These are phyloP conservation scores for Thermothielavioides terrestris DNA, from an alignment of 495 filamentous ascomycete species.

Conservation along the genomic window DNA sequence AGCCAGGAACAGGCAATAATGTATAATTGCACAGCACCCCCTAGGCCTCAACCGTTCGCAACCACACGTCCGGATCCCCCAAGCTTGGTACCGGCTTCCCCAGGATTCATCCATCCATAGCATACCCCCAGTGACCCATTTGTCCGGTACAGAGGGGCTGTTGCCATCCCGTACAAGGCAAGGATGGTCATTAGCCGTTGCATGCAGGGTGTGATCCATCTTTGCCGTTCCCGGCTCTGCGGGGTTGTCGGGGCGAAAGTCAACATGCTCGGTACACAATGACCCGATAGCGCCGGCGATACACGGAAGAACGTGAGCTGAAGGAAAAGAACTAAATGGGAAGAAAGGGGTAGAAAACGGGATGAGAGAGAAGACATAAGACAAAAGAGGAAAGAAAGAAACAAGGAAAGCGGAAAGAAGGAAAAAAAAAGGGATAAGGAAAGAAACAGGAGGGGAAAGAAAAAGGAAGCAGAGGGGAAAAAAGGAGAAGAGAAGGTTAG, in stretches of 20 bases:
- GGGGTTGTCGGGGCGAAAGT: constrained; percentile 3
- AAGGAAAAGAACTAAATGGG: too few species aligned
- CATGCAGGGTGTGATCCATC: constrained; percentile 4
- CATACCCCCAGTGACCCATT: neutral
- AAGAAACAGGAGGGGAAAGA: too few species aligned
- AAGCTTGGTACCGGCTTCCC: neutral
- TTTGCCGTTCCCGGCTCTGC: constrained; percentile 3
- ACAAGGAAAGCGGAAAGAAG: too few species aligned
- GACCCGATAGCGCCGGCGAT: constrained; percentile 6
- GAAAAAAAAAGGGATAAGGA: too few species aligned
- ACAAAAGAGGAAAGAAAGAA: too few species aligned
- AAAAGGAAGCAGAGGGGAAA: too few species aligned
- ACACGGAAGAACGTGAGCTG: too few species aligned
- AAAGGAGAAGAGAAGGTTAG: too few species aligned
- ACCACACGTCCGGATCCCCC: neutral
- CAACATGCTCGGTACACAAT: constrained; percentile 8
- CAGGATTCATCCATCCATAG: constrained; percentile 2
- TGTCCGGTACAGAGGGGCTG: neutral
- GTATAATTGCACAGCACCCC: neutral
- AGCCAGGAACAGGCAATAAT: neutral
- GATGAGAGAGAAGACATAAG: too few species aligned
- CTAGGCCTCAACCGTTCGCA: neutral
- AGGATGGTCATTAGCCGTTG: constrained; percentile 12
- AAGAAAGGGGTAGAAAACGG: too few species aligned
- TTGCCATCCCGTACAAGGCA: constrained; percentile 6